Evolutionary conservation across 1,284 basidiomycete species (phyloP), one percentile per base, ranked within the genome.

Genomic region (Sanghuangporus sanghuang): DNA sequence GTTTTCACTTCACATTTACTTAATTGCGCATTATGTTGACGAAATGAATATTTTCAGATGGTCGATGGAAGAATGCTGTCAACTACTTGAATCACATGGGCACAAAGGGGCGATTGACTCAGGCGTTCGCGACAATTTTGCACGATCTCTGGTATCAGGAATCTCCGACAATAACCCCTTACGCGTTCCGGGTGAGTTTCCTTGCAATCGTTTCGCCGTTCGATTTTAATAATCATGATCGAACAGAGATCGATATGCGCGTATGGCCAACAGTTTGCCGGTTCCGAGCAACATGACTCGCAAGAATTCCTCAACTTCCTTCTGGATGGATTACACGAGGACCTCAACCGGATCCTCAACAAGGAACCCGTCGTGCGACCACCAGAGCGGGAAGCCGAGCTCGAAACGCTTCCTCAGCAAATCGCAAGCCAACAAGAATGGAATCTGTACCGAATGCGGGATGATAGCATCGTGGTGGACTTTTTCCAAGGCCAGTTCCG

Each of bases 401-500:
- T 97, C 21, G 96, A 98, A 75, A 83, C 84, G 55, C 76, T 98
- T 39, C 92, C 96, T 14, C 85, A 89, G 32, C 93, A 96, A 72
- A 83, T 96, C 67, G 95, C 95, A n/a, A 90, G 90, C 70, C 92
- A 95, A 68, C 86, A 90, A 71, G 96, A 98, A 74, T 99, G 96
- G 97, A 83, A 86, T 69, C 85, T 92, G 52, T 98, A 98, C 81
- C 87, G 88, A 74, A 85, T 85, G 78, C 84, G 94, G 62, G 96
- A 98, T 73, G 94, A 99, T 73, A 95, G 92, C 69, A 79, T 98
- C 63, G 92, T 99, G 62, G 97, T 98, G 54, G 96, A 98, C 75
- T 91, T 92, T 72, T 98, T 99, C 81, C 96, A 98, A 77, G 97
- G 96, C 3, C 96, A 98, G 76, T 98, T 98, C 74, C 81, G 93